Percentiles rank a stretch among this genome's conserved stretches.
Evolutionary conservation across 306 rosid species (phyloP).

Genomic region (Malus sylvestris): DNA sequence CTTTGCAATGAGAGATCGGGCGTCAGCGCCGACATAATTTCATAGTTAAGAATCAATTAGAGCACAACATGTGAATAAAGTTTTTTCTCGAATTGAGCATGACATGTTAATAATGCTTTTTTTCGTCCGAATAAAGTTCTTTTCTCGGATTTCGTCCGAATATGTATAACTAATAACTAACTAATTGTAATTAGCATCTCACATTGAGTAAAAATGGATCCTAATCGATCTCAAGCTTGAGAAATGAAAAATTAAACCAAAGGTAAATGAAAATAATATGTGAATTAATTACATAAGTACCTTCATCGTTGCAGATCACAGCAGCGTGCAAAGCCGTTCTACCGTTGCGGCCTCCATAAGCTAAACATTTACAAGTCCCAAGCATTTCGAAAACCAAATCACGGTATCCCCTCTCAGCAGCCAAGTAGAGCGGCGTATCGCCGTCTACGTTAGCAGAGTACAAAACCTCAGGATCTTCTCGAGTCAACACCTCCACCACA

Average conservation of each 20-base stretch:
- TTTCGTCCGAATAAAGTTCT: no score
- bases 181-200: no score
- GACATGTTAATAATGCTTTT: no score
- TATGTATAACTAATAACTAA: no score
- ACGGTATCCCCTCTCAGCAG: not conserved
- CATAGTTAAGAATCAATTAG: no score
- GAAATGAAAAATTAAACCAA: not conserved
- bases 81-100: no score
- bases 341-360: not conserved
- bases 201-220: not conserved
- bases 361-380: not conserved
- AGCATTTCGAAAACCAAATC: not conserved
- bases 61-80: no score
- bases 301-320: not conserved
- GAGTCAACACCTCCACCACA: not conserved
- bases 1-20: no score
- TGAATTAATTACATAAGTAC: not conserved
- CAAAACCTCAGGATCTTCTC: not conserved
- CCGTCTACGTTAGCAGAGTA: not conserved
- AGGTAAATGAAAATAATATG: not conserved
- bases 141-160: no score
- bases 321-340: constrained; percentile 6
- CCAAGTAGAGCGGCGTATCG: constrained; percentile 10
- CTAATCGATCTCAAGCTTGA: no score
- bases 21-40: no score